phyloP scores from a whole-genome alignment of 768 basidiomycete genomes.

The Tricholoma matsutake region DNA sequence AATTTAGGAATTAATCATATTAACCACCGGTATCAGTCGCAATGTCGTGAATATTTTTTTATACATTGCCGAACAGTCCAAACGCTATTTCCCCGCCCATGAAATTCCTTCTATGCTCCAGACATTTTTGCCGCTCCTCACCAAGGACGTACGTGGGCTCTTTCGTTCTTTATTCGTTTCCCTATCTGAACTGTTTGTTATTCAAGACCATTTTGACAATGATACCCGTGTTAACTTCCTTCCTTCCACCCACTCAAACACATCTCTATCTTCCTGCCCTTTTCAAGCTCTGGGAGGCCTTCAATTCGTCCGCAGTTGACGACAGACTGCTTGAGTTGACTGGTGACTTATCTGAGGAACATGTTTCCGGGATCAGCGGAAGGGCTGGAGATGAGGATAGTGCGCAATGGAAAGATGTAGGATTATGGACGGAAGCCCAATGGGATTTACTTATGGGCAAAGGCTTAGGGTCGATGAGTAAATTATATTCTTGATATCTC shows the following conservation, averaged over 20 bases:
- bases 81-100: slow-evolving; percentile 60
- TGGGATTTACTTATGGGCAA: slow-evolving; percentile 84
- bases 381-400: slow-evolving; percentile 52
- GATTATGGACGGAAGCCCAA: slow-evolving; percentile 84
- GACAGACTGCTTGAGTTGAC: slow-evolving; percentile 72
- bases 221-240: slow-evolving; percentile 72
- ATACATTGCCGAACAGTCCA: slow-evolving; percentile 71
- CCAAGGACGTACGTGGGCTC: slow-evolving; percentile 55
- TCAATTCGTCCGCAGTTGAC: slow-evolving; percentile 71
- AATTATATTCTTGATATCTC: slow-evolving; percentile 15
- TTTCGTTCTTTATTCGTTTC: not conserved
- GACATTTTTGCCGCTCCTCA: slow-evolving; percentile 67
- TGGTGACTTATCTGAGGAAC: slow-evolving; percentile 68
- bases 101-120: slow-evolving; percentile 72
- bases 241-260: slow-evolving; percentile 65
- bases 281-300: slow-evolving; percentile 76
- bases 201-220: slow-evolving; percentile 64
- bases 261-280: slow-evolving; percentile 69
- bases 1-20: not conserved
- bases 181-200: not conserved
- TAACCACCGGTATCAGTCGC: slow-evolving; percentile 36
- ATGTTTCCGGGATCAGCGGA: slow-evolving; percentile 56
- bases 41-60: slow-evolving; percentile 70
- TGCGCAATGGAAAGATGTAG: slow-evolving; percentile 75
- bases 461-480: slow-evolving; percentile 78